Evolutionary conservation across 495 filamentous ascomycete genomes (phyloP), one percentile per base, ranked within the genome.

Genomic region (Trypethelium eluteriae): DNA sequence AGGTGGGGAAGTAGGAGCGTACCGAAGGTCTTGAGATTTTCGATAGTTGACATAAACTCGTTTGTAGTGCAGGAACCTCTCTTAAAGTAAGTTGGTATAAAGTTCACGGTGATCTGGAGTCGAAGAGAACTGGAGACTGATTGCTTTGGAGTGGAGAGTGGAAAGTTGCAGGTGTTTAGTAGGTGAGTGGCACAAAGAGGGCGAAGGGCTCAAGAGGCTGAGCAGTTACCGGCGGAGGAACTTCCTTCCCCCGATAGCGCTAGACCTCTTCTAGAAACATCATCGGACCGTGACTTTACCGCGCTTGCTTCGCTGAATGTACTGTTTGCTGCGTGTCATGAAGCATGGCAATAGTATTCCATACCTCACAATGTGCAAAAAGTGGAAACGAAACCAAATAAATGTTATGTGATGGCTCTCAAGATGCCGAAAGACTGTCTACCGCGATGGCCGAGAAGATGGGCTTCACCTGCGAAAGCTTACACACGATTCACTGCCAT

Each of bases 21-120:
- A 96, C 93, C 94, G 89, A 93, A 94, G 86, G 91, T 89, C 87
- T 96, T 96, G 82, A 97, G 91, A 86, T 98, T 97, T 94, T 96
- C 90, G 91, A 96, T 96, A 64, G 49, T 59, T 59, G 53, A 59
- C 53, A 59, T 59, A 59, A 59, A 59, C 53, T 59, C 53, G 53
- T 35, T 59, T 59, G 53, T 32, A 9, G 53, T 9, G 32, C 5
- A 14, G 34, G 53, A 59, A 59, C 53, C 53, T 59, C 49, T 53
- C 53, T 59, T 11, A 36, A 59, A 59, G 5, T 14, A 18, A 53
- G 7, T 53, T 53, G 49, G 25, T 53, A 18, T 11, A 16, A 46
- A 46, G 25, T 25, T 25, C 14, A 1, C 7, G 41, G 6, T 44
- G 41, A 44, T 7, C 14, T 44, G 41, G 14, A 44, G 41, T 44